Evolutionary conservation across 164 flowering plant genomes (phyloP).

Genomic region (Liriodendron chinense): DNA sequence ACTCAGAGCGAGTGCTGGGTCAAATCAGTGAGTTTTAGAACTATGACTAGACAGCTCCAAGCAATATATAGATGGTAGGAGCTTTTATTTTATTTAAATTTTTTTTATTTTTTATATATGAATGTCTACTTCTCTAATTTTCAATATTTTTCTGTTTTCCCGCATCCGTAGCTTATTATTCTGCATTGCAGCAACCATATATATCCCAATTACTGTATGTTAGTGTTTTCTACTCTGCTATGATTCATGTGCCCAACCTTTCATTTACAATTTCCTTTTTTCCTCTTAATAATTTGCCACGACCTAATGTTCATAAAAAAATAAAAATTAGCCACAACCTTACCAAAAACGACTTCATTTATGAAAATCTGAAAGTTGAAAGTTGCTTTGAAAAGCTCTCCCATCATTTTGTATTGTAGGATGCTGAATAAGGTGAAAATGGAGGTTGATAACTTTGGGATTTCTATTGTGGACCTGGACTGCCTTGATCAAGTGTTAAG

Average conservation of each 20-base stretch:
- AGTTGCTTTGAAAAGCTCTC: background rate
- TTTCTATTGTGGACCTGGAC: constrained; percentile 20
- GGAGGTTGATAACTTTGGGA: constrained; percentile 20
- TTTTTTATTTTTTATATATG: no score
- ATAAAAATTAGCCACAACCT: background rate
- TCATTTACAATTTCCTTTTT: no score
- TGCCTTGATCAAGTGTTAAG: constrained; percentile 25
- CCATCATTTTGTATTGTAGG: constrained; percentile 10
- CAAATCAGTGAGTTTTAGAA: no score
- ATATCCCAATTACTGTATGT: background rate
- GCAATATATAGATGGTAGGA: no score
- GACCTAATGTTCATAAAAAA: no score
- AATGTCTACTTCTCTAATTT: background rate
- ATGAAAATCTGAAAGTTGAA: background rate
- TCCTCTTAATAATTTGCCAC: background rate
- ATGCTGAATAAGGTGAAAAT: constrained; percentile 27
- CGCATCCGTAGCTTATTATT: no score
- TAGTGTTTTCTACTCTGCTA: background rate
- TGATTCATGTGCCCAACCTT: background rate
- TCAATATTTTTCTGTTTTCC: background rate
- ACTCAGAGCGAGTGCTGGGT: no score
- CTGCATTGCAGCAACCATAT: background rate
- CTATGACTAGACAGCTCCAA: no score
- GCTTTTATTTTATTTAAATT: no score
- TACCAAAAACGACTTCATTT: background rate